Base-by-base conservation (phyloP, 805 yeast species). In the Wickerhamomyces ciferrii region DNA sequence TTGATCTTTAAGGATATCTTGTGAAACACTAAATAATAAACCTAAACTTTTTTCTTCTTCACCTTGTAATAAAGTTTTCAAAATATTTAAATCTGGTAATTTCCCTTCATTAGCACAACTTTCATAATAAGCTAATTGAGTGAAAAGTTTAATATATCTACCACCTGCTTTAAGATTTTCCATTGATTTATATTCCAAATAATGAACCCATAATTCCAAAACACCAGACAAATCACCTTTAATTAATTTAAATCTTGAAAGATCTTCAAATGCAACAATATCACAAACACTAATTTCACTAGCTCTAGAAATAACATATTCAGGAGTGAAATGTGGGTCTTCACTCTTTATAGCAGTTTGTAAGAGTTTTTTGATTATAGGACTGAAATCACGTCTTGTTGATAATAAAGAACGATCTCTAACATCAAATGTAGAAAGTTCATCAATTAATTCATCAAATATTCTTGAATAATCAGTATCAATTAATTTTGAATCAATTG, bases 151-250 rank as follows among this genome's bases (percentile, higher is more conserved):
- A 7, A 55, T 34, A 1, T 18, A 14, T n/a, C 5, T 10, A 15
- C 35, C 44, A 20, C 38, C 39, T 3, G 36, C 24, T 6, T 43
- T 25, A 14, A n/a, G 27, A 5, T 38, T 43, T 47, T 40, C 36
- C 23, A 44, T 2, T 9, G 47, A 44, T 13, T 41, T 41, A 41
- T 53, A 54, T 46, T 59, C 61, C 14, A 54, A 42, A 39, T 34
- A 58, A 1, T 54, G 47, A 4, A 58, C 61, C 60, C 62, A 56
- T 17, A 56, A 39, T 2, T 49, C 45, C 23, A 59, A 42, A 3
- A 53, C 52, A 29, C 48, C 57, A 13, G 40, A 27, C 14, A 29
- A 23, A 1, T 48, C 44, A 9, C 55, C 57, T 8, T 51, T 45
- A 29, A 43, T 47, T 34, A 57, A 43, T 38, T 48, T 38, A 31